These are phyloP conservation scores for Kuraishia borneana DNA, from an alignment of 805 yeast species.

Conservation along the genomic window DNA sequence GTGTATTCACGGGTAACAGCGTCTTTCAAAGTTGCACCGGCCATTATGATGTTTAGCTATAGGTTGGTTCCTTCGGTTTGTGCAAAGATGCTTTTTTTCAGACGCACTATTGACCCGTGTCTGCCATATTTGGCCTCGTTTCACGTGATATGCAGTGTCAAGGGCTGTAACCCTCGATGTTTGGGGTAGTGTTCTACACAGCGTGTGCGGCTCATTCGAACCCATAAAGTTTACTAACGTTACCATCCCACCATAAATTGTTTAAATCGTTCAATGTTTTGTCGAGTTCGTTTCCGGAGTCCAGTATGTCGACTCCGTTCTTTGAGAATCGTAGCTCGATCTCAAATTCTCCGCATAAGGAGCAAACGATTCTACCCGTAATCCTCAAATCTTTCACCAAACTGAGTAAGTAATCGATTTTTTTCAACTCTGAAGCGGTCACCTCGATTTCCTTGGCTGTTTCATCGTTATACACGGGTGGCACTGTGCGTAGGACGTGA, in stretches of 20 bases:
- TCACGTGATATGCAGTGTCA: background rate
- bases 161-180: background rate
- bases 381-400: conserved; percentile 15
- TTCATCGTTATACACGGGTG: conserved; percentile 8
- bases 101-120: background rate
- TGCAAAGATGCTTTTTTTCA: conserved; percentile 1
- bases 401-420: conserved; percentile 12
- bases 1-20: conserved; percentile 99
- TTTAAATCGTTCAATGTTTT: conserved; percentile 2
- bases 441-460: background rate
- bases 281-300: conserved; percentile 6
- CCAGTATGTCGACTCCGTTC: conserved; percentile 3
- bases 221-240: conserved; percentile 19
- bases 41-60: conserved; percentile 16
- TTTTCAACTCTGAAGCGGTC: background rate
- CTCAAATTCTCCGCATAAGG: conserved; percentile 22
- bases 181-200: background rate
- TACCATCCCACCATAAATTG: conserved; percentile 11
- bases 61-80: conserved; percentile 1
- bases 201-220: conserved; percentile 14
- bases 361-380: conserved; percentile 23
- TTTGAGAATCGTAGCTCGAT: conserved; percentile 1
- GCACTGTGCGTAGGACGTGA: conserved; percentile 5
- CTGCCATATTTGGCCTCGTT: background rate
- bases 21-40: conserved; percentile 74